Conservation (phyloP, 148 eudicot species). For the Amaranthus cruentus region DNA sequence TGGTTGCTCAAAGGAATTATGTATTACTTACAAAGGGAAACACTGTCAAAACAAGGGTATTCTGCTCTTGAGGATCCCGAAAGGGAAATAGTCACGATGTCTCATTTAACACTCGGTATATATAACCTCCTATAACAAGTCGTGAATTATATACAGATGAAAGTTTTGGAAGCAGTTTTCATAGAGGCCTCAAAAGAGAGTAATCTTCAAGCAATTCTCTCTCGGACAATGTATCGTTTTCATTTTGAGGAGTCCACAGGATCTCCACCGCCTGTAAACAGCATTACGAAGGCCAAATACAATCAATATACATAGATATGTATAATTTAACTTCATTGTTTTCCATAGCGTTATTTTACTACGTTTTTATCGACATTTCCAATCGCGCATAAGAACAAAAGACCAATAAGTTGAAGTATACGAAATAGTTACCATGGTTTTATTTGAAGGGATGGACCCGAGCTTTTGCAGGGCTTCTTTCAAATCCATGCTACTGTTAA, state of each 20-base stretch:
- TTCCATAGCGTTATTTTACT: background rate
- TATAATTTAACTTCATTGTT: background rate
- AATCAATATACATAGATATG: background rate
- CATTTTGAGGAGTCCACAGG: conserved; percentile 81
- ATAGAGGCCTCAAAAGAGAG: conserved; percentile 63
- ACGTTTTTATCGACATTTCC: background rate
- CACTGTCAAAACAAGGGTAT: background rate
- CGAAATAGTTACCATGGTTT: conserved; percentile 49
- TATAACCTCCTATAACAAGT: background rate
- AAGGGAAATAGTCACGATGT: too few species aligned
- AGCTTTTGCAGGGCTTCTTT: conserved; percentile 84
- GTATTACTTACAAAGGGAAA: background rate
- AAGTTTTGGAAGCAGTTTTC: conserved; percentile 2
- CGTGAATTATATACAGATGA: conserved; percentile 11
- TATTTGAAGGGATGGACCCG: conserved; percentile 68
- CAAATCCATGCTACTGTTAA: conserved; percentile 61
- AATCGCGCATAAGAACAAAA: background rate
- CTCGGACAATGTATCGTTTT: conserved; percentile 66
- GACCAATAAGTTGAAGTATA: background rate
- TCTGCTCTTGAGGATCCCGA: too few species aligned
- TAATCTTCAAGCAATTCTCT: conserved; percentile 75
- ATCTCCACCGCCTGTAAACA: conserved; percentile 70
- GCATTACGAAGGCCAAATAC: background rate
- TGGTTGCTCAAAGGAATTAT: background rate
- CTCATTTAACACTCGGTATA: background rate